phyloP scores from a whole-genome alignment of 202 grass and related monocot species.

The Zizania palustris region DNA sequence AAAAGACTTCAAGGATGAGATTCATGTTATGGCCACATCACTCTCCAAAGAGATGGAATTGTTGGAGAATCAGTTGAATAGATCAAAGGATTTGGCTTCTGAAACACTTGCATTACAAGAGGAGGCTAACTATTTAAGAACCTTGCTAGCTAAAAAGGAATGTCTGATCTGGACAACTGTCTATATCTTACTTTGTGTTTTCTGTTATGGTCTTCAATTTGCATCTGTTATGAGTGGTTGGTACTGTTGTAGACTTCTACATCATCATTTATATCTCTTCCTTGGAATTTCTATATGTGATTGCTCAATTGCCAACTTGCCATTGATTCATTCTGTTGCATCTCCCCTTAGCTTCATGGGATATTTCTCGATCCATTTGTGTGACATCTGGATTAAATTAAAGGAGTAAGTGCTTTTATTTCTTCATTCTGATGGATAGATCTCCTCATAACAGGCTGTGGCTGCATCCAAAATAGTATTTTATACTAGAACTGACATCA shows the following conservation, averaged over 20 bases:
- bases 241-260: background rate
- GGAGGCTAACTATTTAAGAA: constrained; percentile 70
- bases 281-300: background rate
- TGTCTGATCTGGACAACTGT: background rate
- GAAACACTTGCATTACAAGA: constrained; percentile 73
- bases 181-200: background rate
- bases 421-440: background rate
- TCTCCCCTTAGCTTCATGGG: background rate
- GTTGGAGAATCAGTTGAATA: constrained; percentile 93
- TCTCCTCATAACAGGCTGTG: background rate
- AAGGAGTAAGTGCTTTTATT: constrained; percentile 17
- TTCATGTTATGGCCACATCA: constrained; percentile 86
- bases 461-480: background rate
- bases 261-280: constrained; percentile 29
- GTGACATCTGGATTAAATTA: background rate
- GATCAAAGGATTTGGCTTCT: constrained; percentile 72
- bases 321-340: constrained; percentile 10
- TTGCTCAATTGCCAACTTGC: constrained; percentile 4
- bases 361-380: constrained; percentile 1
- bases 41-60: constrained; percentile 92
- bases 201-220: background rate
- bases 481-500: constrained; percentile 9
- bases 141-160: constrained; percentile 71
- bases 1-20: constrained; percentile 96
- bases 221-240: background rate